A percentile compares a stretch with the other conserved stretches of the same genome.
These are phyloP conservation scores for Colletotrichum ledebouriae DNA, from an alignment of 2,329 filamentous ascomycete species.

Conservation along the genomic window DNA sequence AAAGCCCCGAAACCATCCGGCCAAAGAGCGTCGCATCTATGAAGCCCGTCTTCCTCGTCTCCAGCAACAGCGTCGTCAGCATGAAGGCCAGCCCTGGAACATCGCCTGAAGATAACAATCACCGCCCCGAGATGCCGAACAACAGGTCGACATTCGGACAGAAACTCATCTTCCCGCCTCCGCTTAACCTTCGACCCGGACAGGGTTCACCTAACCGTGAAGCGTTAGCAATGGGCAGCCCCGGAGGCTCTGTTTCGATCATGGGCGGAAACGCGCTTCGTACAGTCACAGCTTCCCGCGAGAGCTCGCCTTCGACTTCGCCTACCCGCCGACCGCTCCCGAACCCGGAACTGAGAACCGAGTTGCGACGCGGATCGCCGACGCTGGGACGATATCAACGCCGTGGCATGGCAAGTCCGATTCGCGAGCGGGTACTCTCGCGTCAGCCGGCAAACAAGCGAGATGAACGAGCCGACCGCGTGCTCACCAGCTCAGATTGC, in stretches of 20 bases:
- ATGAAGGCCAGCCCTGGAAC: slow-evolving; percentile 40
- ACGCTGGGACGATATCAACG: slow-evolving; percentile 23
- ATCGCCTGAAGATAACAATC: slow-evolving; percentile 37
- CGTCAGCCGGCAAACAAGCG: slow-evolving; percentile 5
- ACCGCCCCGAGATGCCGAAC: slow-evolving; percentile 18
- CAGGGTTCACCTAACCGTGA: slow-evolving; percentile 10
- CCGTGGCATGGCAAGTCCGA: slow-evolving; percentile 21
- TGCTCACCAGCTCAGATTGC: slow-evolving; percentile 14
- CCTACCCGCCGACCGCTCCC: slow-evolving; percentile 7
- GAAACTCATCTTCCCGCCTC: slow-evolving; percentile 37
- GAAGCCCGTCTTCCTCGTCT: slow-evolving; percentile 40
- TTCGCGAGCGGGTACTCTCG: slow-evolving; percentile 16
- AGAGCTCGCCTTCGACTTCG: slow-evolving; percentile 1
- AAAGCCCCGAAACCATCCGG: slow-evolving; percentile 25
- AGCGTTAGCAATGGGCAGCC: slow-evolving; percentile 13
- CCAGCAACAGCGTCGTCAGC: slow-evolving; percentile 37
- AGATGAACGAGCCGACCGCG: slow-evolving; percentile 3
- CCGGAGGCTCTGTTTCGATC: not conserved
- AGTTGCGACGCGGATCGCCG: slow-evolving; percentile 23
- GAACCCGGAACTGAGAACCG: slow-evolving; percentile 11
- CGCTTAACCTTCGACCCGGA: slow-evolving; percentile 30
- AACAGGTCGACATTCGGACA: slow-evolving; percentile 30
- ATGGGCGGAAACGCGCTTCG: not conserved
- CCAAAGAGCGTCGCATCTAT: slow-evolving; percentile 41
- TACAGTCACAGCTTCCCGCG: not conserved